These are phyloP conservation scores for Zasmidium citrigriseum DNA, from an alignment of 2,329 filamentous ascomycete genomes.

Conservation along the genomic window DNA sequence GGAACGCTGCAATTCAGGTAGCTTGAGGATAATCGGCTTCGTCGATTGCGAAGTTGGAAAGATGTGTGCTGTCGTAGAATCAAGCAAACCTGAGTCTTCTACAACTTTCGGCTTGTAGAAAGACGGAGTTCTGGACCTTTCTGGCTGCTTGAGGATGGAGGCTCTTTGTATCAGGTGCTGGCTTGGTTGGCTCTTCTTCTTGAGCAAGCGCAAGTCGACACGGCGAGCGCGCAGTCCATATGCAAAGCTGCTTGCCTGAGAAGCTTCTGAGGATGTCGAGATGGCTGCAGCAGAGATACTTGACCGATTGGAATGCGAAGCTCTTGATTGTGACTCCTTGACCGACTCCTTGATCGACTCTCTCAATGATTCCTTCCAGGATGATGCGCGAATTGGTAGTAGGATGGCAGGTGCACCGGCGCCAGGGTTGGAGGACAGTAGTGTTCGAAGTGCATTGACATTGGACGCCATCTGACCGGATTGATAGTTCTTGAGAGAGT, in stretches of 20 bases:
- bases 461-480: constrained; percentile 13
- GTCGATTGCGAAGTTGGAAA: constrained; percentile 4
- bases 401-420: constrained; percentile 1
- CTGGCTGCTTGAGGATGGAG: constrained; percentile 1
- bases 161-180: constrained; percentile 26
- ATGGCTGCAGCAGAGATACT: constrained; percentile 2
- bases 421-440: constrained; percentile 11
- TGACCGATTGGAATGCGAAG: not conserved
- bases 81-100: constrained; percentile 26
- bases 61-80: constrained; percentile 14
- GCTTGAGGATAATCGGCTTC: constrained; percentile 11
- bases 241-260: constrained; percentile 31
- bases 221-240: constrained; percentile 23
- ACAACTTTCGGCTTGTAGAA: constrained; percentile 32
- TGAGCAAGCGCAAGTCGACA: constrained; percentile 28
- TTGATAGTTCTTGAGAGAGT: constrained; percentile 18
- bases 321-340: not conserved
- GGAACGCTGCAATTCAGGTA: constrained; percentile 10
- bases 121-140: constrained; percentile 22
- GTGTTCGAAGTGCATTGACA: constrained; percentile 14
- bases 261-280: constrained; percentile 18
- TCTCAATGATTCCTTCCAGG: not conserved
- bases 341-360: not conserved
- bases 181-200: constrained; percentile 30
- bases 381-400: not conserved